These are phyloP conservation scores for Cylindrotheca closterium DNA, from an alignment of 108 stramenopile genomes.

Conservation along the genomic window DNA sequence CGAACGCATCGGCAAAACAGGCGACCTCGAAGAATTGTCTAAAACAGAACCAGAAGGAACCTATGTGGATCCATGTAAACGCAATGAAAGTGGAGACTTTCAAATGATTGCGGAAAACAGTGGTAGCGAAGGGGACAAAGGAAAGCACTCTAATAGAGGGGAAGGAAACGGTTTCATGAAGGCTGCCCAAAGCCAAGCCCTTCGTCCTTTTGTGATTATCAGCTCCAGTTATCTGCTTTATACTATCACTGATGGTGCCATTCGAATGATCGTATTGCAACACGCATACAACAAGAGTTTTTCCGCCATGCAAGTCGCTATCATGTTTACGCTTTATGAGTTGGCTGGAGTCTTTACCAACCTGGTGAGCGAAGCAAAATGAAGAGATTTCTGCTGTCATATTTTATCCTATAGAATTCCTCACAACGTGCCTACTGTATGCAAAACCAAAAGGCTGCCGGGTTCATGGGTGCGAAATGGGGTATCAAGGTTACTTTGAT, in stretches of 20 bases:
- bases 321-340: constrained; percentile 95
- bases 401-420: not conserved
- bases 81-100: too few species aligned
- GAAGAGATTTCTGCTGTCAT: not conserved
- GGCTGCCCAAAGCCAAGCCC: constrained; percentile 42
- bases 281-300: constrained; percentile 92
- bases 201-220: constrained; percentile 89
- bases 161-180: constrained; percentile 32
- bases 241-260: constrained; percentile 94
- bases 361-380: constrained; percentile 32
- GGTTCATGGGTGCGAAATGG: constrained; percentile 83
- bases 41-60: too few species aligned
- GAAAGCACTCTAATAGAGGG: too few species aligned
- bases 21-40: too few species aligned
- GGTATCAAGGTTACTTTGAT: constrained; percentile 87
- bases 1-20: too few species aligned
- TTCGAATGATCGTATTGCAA: constrained; percentile 91
- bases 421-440: not conserved
- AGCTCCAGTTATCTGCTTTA: constrained; percentile 88
- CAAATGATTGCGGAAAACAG: too few species aligned
- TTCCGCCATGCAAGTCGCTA: constrained; percentile 86
- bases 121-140: too few species aligned
- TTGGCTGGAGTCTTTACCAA: constrained; percentile 94
- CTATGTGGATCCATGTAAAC: too few species aligned
- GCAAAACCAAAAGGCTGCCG: constrained; percentile 45